Conservation (phyloP, 148 eudicot species). For the Selenicereus undatus region DNA sequence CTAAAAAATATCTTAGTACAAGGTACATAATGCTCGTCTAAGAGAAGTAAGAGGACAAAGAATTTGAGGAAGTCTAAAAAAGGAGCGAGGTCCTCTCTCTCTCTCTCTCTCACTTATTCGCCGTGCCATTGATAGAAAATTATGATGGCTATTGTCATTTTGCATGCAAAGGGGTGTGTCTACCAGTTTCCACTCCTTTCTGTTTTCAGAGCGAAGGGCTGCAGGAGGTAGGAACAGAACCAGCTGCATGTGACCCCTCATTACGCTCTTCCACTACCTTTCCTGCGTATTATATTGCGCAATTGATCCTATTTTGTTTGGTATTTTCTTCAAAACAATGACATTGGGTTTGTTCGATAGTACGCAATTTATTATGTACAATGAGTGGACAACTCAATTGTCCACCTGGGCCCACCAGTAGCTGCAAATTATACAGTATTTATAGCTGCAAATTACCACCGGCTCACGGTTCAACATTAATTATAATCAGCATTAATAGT, state of each 20-base stretch:
- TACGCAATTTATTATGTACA: no score
- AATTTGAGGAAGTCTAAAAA: not conserved
- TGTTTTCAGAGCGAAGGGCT: not conserved
- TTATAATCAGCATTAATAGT: no score
- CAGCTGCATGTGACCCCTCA: conserved; percentile 23
- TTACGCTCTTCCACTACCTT: conserved; percentile 26
- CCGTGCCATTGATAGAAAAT: not conserved
- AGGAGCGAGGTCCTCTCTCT: not conserved
- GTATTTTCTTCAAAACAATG: not conserved
- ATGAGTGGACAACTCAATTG: no score
- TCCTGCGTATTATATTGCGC: conserved; percentile 5
- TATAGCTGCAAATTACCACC: no score
- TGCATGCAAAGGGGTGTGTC: not conserved
- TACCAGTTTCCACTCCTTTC: conserved; percentile 12
- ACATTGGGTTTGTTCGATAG: no score
- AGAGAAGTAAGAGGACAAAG: no score
- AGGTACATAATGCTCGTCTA: no score
- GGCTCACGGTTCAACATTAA: no score
- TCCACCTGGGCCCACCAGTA: no score
- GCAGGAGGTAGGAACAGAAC: not conserved
- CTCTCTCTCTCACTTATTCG: no score
- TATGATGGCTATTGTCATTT: conserved; percentile 13
- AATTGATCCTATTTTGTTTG: not conserved
- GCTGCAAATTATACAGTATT: no score
- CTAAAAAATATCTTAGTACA: no score